Base-by-base conservation (phyloP, 2,329 filamentous ascomycete species). In the Scedosporium aurantiacum region DNA sequence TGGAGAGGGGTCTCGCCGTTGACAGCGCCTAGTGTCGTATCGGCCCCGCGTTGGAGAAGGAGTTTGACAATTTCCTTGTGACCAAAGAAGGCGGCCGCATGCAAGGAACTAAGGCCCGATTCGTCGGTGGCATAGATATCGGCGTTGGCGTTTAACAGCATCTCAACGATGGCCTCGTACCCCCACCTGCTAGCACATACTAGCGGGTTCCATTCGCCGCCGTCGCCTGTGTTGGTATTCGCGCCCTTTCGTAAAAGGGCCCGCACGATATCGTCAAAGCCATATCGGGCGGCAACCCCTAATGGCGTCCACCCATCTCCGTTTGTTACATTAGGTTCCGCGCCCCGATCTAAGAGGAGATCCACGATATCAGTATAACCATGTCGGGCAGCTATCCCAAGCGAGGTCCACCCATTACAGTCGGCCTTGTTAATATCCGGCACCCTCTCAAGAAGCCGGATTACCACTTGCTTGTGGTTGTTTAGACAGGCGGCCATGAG, bases 241-340 rank as follows among this genome's bases (percentile, higher is more conserved):
- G 50, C 50, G 50, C 50, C 50, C 50, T 27, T 23, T 12, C 12
- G 50, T 14, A 54, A 27, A 23, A 54, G 50, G 16, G 50, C 50
- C 4, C 50, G 50, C 1, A 54, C 50, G 12, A 54, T 54, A 14
- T 54, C 50, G 21, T 54, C 50, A 27, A 54, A 54, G 12, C 50
- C 50, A 14, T 54, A 54, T 14, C 50, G 50, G 2, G 50, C 16
- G 12, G 50, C 50, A 14, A 54, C 50, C 21, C 23, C 50, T 1
- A 70, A 67, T 68, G 65, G 52, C 64, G 61, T 65, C 62, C 65
- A 64, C 43, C 54, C 66, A 37, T 62, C 62, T 27, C 62, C 66
- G 37, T 66, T 66, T 54, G 40, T 65, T 18, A 63, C 62, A 21
- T 45, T 68, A 56, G 65, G 65, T 41, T 66, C 63, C 32, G 60